A percentile compares a stretch with the other conserved stretches of the same genome.
phyloP scores from a whole-genome alignment of 1,284 basidiomycete genomes.

The Heterobasidion occidentale region DNA sequence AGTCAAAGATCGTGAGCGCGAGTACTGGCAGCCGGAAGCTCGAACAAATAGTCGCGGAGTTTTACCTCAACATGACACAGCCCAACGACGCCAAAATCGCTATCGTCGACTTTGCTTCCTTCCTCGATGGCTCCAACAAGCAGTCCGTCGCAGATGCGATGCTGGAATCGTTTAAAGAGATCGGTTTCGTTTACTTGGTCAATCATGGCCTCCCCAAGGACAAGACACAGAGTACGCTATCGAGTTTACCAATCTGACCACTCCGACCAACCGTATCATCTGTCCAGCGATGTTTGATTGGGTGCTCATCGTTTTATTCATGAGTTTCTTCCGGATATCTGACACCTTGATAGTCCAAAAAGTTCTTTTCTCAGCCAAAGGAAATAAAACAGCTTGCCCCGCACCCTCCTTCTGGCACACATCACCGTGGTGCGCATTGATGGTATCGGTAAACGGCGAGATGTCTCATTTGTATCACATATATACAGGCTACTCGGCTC shows the following conservation, averaged over 20 bases:
- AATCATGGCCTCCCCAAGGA: conserved; percentile 32
- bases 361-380: conserved; percentile 42
- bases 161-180: conserved; percentile 23
- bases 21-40: too few relatives aligned
- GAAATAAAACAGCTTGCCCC: conserved; percentile 49
- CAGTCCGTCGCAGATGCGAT: conserved; percentile 22
- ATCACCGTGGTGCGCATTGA: conserved; percentile 35
- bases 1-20: too few relatives aligned
- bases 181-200: conserved; percentile 34
- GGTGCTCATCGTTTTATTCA: conserved; percentile 21
- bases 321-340: too few relatives aligned
- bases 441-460: too few relatives aligned
- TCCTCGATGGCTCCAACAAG: conserved; percentile 20
- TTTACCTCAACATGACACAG: background rate
- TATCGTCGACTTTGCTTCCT: conserved; percentile 22
- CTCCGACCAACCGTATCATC: background rate
- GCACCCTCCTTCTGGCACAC: conserved; percentile 44
- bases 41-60: too few relatives aligned
- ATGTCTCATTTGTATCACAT: background rate
- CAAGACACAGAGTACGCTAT: conserved; percentile 24
- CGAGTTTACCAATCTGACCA: background rate
- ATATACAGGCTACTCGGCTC: conserved; percentile 36
- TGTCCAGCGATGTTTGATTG: conserved; percentile 37
- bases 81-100: background rate
- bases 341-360: conserved; percentile 29